Conservation (phyloP, 495 filamentous ascomycete genomes). For the Antarctomyces pellizariae region DNA sequence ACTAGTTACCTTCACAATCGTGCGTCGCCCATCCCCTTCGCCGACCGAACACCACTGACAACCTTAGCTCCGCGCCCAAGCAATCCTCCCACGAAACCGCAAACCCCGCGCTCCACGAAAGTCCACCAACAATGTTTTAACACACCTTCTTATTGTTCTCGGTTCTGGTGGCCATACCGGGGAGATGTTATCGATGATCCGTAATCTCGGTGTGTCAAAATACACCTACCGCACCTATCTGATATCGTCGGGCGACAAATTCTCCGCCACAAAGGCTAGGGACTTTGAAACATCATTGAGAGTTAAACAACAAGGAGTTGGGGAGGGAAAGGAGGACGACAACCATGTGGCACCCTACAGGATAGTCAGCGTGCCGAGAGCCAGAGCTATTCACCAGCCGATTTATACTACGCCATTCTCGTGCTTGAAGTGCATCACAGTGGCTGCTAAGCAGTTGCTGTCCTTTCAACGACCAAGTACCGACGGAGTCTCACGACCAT, state of each 20-base stretch:
- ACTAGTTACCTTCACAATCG: no score
- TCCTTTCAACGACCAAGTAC: slow-evolving; percentile 19
- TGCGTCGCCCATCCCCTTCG: not conserved
- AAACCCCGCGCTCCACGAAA: slow-evolving; percentile 4
- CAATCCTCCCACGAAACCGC: slow-evolving; percentile 22
- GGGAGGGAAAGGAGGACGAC: slow-evolving; percentile 10
- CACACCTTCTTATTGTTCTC: slow-evolving; percentile 61
- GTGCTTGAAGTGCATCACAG: slow-evolving; percentile 31
- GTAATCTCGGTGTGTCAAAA: slow-evolving; percentile 17
- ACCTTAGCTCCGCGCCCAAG: slow-evolving; percentile 30
- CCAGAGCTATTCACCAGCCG: slow-evolving; percentile 56
- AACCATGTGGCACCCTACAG: slow-evolving; percentile 22
- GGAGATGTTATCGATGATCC: slow-evolving; percentile 72
- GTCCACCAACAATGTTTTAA: slow-evolving; percentile 15
- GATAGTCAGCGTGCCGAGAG: slow-evolving; percentile 40
- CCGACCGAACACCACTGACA: not conserved
- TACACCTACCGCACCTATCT: slow-evolving; percentile 62
- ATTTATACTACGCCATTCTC: slow-evolving; percentile 40
- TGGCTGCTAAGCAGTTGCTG: no score
- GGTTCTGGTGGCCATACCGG: slow-evolving; percentile 87
- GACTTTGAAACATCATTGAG: slow-evolving; percentile 30
- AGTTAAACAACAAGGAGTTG: slow-evolving; percentile 13
- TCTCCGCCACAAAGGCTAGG: slow-evolving; percentile 41
- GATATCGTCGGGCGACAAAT: slow-evolving; percentile 48
- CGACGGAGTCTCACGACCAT: slow-evolving; percentile 12